phyloP scores from a whole-genome alignment of 192 early-diverging fungal genomes.

The Backusella tuberculispora region DNA sequence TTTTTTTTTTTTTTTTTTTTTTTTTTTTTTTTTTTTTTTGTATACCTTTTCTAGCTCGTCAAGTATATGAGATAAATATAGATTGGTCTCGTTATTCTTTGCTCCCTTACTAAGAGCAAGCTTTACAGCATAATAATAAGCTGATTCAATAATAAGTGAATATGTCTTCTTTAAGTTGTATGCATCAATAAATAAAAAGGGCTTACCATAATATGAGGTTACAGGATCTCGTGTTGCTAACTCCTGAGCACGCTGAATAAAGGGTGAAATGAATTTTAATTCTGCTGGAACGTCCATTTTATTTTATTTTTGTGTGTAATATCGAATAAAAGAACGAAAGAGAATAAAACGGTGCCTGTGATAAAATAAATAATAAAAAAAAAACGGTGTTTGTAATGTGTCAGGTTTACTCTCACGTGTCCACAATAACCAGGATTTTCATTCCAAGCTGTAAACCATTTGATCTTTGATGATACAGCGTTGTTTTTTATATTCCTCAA shows the following conservation, averaged over 20 bases:
- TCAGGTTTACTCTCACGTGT: not conserved
- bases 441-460: too few relatives aligned
- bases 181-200: not conserved
- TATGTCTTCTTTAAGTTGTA: not conserved
- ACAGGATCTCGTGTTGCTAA: conserved; percentile 80
- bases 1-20: too few relatives aligned
- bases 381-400: not conserved
- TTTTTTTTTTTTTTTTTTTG: not conserved
- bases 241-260: conserved; percentile 84
- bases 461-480: too few relatives aligned
- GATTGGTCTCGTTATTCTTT: conserved; percentile 56
- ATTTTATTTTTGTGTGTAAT: not conserved
- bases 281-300: conserved; percentile 58
- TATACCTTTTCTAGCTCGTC: conserved; percentile 80
- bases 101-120: conserved; percentile 68
- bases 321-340: not conserved
- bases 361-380: not conserved
- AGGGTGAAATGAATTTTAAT: conserved; percentile 71
- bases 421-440: not conserved
- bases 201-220: conserved; percentile 91
- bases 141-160: conserved; percentile 43
- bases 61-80: conserved; percentile 70
- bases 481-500: too few relatives aligned
- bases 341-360: not conserved
- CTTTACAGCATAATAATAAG: conserved; percentile 83